Base-by-base conservation (phyloP, 345 rosid species). In the Syzygium grande region DNA sequence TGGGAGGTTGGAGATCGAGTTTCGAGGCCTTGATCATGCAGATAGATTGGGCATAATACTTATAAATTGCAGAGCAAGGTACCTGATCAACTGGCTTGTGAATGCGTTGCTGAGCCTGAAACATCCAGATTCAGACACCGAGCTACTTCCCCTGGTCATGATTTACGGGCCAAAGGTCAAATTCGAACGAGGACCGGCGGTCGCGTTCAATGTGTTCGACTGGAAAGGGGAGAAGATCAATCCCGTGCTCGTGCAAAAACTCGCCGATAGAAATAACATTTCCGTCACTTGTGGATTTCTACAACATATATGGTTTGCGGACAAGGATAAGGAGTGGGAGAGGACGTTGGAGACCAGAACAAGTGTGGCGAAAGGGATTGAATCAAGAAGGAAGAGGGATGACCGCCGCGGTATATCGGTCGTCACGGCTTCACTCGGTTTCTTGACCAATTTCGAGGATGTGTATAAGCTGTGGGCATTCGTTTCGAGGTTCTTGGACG, bases 181-280 rank as follows among this genome's bases (percentile, higher is more conserved):
- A 86, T 88, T 86, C 53, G 91, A 90, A 16, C 89, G 96, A 59
- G 98, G 95, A 51, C 94, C 95, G 11, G 94, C 93, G 1, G 52
- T 95, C 49, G 95, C 99, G 84, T 97, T 97, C 90, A 96, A 96
- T 78, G 79, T 97, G 5, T 95, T 95, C n/a, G 97, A 97, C 30
- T 97, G 99, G 99, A 96, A 95, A 89, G 98, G 95, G 13, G 94
- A 93, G 56, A 97, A 89, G 88, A 90, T 97, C 1, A 93, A 95
- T 52, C 98, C 99, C 15, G 87, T 41, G 54, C 84, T 95, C 34
- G 96, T 96, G 34, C 97, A 95, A 91, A 96, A 88, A 90, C 97
- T 97, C 8, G 99, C 97, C 1, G 99, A 92, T 84, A 87, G 98
- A 86, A 90, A 92, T 80, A 94, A 91, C 80, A 93, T 97, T 55